Evolutionary conservation across 768 basidiomycete species (phyloP).

Genomic region (Termitomyces sp.): DNA sequence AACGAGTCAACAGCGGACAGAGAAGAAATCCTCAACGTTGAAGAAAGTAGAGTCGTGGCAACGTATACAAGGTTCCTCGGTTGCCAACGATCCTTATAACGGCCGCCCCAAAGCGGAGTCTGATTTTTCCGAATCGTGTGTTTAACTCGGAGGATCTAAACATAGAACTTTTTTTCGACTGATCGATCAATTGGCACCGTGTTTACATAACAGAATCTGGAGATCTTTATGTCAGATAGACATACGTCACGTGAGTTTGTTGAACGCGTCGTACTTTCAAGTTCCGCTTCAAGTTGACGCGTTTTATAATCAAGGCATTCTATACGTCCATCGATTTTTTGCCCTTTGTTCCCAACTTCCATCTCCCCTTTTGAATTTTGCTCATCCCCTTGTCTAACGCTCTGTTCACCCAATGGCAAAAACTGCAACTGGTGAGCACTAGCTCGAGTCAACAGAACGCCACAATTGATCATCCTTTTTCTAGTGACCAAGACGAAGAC

Average conservation of each 20-base stretch:
- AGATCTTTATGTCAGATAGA: constrained; percentile 1
- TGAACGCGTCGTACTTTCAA: constrained; percentile 13
- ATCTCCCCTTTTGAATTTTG: constrained; percentile 11
- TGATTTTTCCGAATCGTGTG: constrained; percentile 1
- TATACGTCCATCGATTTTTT: constrained; percentile 4
- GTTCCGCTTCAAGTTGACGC: constrained; percentile 11
- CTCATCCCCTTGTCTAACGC: constrained; percentile 11
- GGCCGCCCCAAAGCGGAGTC: constrained; percentile 10
- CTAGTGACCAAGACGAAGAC: constrained; percentile 50
- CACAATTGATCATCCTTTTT: constrained; percentile 2
- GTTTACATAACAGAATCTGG: background rate
- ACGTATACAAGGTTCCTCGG: background rate
- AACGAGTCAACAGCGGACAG: background rate
- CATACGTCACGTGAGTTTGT: constrained; percentile 18
- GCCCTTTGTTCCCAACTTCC: constrained; percentile 4
- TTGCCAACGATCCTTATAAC: constrained; percentile 9
- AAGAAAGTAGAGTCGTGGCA: constrained; percentile 7
- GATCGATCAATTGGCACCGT: constrained; percentile 5
- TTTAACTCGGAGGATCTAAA: background rate
- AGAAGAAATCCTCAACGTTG: constrained; percentile 1
- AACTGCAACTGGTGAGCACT: constrained; percentile 39
- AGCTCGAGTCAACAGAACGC: background rate
- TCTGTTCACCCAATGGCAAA: constrained; percentile 41
- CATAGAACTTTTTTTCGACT: background rate
- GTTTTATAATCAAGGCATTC: constrained; percentile 16